Base-by-base conservation (phyloP, 257 asterid species). In the Forsythia viridissima region DNA sequence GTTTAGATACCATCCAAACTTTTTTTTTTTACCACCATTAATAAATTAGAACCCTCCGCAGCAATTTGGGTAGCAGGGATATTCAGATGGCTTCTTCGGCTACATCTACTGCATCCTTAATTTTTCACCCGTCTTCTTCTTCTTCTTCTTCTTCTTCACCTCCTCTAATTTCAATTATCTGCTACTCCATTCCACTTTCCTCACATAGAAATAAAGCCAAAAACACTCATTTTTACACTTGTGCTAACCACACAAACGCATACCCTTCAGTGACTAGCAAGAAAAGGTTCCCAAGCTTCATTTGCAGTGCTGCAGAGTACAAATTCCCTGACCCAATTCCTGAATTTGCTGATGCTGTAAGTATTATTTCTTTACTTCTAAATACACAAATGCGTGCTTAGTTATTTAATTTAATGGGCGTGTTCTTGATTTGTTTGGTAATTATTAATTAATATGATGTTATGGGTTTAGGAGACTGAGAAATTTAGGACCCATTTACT, bases 321-420 rank as follows among this genome's bases (percentile, higher is more conserved):
- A 90, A 92, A 84, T 92, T 94, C 80, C 98, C 97, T 1, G 98
- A 94, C 86, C 98, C 98, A 36, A 90, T 94, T 80, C 98, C 98
- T 5, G 98, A 94, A 84, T 94, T 94, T 59, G 98, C 98, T 73
- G 95, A 90, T 65, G 85, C 96, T 69, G 98, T 92, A 43, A 86
- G 93, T 82, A 38, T 30, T 37, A 24, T 16, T 57, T n/a, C 15
- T 70, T 5, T 39, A 16, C 2, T 4, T 21, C 18, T 5, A 51
- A 4, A 4, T 11, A 12, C 5, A 51, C 4, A 15, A 15, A 51
- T 51, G 18, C n/a, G 16, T 21, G 16, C 16, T 24, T 52, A 43
- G 34, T 42, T 38, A 15, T 3, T 4, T 39, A 40, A 18, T 3
- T 77, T 20, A 18, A 59, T 39, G n/a, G 13, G 34, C 10, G 34